These are phyloP conservation scores for Microdochium paspali DNA, from an alignment of 2,329 filamentous ascomycete genomes.

Conservation along the genomic window DNA sequence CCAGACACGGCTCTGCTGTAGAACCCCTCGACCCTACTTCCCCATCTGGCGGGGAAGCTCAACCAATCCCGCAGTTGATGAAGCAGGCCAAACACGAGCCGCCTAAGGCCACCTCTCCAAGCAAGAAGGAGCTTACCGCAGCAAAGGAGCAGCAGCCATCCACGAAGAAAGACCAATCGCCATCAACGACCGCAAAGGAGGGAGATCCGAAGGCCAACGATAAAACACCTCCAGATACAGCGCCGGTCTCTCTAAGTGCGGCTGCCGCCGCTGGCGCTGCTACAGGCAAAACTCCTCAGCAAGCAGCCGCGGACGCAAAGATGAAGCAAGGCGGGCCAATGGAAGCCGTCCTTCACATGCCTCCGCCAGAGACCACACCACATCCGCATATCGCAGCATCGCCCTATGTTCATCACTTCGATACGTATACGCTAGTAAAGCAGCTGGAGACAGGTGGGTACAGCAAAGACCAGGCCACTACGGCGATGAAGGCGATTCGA, in stretches of 20 bases:
- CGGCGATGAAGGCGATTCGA: conserved; percentile 87
- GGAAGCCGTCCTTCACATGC: conserved; percentile 36
- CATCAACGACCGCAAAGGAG: background rate
- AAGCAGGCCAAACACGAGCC: background rate
- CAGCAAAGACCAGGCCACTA: conserved; percentile 64
- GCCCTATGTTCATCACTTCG: conserved; percentile 91
- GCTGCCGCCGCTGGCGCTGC: conserved; percentile 3
- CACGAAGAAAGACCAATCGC: background rate
- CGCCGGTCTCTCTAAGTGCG: conserved; percentile 2
- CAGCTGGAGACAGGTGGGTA: conserved; percentile 67
- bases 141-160: conserved; percentile 1
- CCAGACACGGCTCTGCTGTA: conserved; percentile 52
- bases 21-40: conserved; percentile 32
- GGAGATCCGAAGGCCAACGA: conserved; percentile 1
- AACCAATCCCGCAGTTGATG: background rate
- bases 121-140: conserved; percentile 1
- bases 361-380: conserved; percentile 16
- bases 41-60: background rate
- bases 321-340: conserved; percentile 33
- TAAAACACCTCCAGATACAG: conserved; percentile 2
- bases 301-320: conserved; percentile 25
- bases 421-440: conserved; percentile 83
- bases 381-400: conserved; percentile 60
- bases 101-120: conserved; percentile 2
- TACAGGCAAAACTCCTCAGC: conserved; percentile 16